phyloP scores from a whole-genome alignment of 805 yeast genomes.

The Trichomonascus vanleenenianus region DNA sequence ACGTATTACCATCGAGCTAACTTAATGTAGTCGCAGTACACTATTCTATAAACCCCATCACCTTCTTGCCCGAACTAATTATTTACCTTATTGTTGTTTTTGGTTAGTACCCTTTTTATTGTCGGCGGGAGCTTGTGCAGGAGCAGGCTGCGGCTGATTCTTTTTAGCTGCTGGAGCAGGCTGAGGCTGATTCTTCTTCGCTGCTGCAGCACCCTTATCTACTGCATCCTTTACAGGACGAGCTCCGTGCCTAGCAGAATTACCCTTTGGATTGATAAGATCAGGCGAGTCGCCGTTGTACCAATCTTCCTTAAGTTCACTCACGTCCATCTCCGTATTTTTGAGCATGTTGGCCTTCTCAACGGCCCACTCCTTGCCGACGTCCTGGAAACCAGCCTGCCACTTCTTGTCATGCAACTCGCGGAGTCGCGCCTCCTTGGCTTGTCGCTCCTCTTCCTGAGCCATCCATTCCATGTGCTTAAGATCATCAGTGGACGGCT shows the following conservation, averaged over 20 bases:
- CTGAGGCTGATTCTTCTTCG: not conserved
- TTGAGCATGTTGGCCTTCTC: conserved; percentile 68
- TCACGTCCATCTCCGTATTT: conserved; percentile 49
- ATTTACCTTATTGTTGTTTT: too few species aligned
- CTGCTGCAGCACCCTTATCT: not conserved
- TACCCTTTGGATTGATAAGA: not conserved
- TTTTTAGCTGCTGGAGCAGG: not conserved
- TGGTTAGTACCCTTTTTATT: not conserved
- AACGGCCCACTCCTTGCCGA: conserved; percentile 59
- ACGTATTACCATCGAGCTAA: too few species aligned
- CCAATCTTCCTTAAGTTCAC: conserved; percentile 19
- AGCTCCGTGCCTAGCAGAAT: not conserved
- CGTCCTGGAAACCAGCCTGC: conserved; percentile 72
- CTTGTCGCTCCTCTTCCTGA: conserved; percentile 33
- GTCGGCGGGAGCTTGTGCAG: not conserved
- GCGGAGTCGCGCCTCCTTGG: conserved; percentile 27
- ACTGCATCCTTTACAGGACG: not conserved
- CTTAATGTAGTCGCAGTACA: too few species aligned
- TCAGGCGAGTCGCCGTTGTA: conserved; percentile 8
- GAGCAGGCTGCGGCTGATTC: conserved; percentile 1
- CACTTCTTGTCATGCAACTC: conserved; percentile 40
- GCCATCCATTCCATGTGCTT: conserved; percentile 51
- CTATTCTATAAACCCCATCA: not conserved
- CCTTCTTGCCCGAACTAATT: not conserved
- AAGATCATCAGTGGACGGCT: conserved; percentile 90